These are phyloP conservation scores for Talaromyces pinophilus DNA, from an alignment of 2,329 filamentous ascomycete genomes.

Conservation along the genomic window DNA sequence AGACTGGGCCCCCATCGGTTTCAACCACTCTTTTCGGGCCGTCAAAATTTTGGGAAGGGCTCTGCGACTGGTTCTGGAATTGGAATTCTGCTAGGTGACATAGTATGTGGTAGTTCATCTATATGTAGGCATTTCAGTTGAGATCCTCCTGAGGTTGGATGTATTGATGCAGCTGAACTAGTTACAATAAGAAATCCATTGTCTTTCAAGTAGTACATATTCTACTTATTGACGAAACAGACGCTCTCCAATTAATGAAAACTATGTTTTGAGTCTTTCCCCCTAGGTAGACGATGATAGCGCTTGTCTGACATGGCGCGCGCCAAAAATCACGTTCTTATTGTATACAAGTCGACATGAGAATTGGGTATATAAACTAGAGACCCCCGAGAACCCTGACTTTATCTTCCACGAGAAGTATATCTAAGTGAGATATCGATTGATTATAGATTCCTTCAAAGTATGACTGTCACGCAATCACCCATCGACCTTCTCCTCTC, in stretches of 20 bases:
- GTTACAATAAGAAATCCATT: not conserved
- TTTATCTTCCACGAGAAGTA: not conserved
- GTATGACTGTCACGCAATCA: not conserved
- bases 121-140: not conserved
- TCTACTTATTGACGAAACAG: too few species aligned
- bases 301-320: not conserved
- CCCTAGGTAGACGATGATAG: not conserved
- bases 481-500: not conserved
- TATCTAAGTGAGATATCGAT: too few species aligned
- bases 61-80: too few species aligned
- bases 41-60: too few species aligned
- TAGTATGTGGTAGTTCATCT: too few species aligned
- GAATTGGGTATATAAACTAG: not conserved
- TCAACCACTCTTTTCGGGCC: too few species aligned
- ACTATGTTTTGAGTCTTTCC: too few species aligned
- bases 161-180: not conserved
- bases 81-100: too few species aligned
- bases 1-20: too few species aligned
- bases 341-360: not conserved
- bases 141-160: not conserved
- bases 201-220: not conserved
- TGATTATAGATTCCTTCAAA: not conserved
- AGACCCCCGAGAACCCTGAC: not conserved
- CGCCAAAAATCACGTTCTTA: not conserved
- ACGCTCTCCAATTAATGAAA: too few species aligned